Evolutionary conservation across 192 early-diverging fungal species (phyloP).

Genomic region (Ambispora gerdemannii): DNA sequence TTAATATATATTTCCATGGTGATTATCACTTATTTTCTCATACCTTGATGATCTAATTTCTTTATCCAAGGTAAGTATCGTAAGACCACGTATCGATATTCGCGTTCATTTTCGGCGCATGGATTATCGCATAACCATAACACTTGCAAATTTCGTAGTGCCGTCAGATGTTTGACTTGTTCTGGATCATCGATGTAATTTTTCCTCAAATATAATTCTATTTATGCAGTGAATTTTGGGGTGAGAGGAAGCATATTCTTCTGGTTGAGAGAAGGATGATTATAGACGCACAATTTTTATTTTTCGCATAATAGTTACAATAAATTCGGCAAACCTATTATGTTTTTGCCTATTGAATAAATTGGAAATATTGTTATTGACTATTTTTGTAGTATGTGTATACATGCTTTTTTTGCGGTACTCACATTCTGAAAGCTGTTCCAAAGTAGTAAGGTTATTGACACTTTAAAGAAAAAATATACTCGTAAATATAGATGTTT

Average conservation of each 20-base stretch:
- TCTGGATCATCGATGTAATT: slow-evolving; percentile 27
- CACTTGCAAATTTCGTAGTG: slow-evolving; percentile 23
- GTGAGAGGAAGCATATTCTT: too few relatives aligned
- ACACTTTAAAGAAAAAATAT: slow-evolving; percentile 19
- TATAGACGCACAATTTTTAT: background rate
- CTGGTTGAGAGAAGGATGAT: background rate
- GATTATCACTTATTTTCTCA: background rate
- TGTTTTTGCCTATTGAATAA: slow-evolving; percentile 17
- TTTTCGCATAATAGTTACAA: too few relatives aligned
- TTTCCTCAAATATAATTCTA: slow-evolving; percentile 27
- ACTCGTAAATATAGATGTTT: too few relatives aligned
- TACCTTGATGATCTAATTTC: slow-evolving; percentile 30
- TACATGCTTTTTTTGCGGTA: background rate
- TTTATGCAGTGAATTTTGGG: too few relatives aligned
- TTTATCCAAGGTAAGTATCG: slow-evolving; percentile 27
- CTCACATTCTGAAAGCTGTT: slow-evolving; percentile 28
- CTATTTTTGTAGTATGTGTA: background rate
- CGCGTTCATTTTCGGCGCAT: slow-evolving; percentile 18
- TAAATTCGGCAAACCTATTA: slow-evolving; percentile 10
- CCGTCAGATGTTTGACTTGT: slow-evolving; percentile 23
- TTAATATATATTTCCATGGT: background rate
- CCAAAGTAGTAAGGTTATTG: slow-evolving; percentile 27
- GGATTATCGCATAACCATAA: slow-evolving; percentile 31
- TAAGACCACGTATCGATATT: slow-evolving; percentile 16
- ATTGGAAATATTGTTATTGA: background rate